These are phyloP conservation scores for Nannochloris sp. DNA, from an alignment of 139 green algal genomes.

Conservation along the genomic window DNA sequence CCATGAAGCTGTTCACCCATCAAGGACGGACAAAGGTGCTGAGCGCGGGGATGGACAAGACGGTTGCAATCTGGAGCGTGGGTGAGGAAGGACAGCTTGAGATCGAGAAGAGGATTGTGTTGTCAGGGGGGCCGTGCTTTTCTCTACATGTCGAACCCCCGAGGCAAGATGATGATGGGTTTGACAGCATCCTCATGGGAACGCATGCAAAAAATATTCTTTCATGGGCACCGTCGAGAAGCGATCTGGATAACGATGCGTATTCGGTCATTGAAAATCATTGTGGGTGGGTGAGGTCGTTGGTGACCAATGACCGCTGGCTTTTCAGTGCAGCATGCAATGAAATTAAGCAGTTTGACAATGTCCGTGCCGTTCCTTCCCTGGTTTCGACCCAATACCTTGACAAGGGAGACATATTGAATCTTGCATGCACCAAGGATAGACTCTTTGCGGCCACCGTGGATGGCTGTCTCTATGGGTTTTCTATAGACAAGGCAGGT, in stretches of 20 bases:
- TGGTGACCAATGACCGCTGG: conserved; percentile 40
- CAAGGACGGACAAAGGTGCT: no score
- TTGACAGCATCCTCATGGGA: conserved; percentile 45
- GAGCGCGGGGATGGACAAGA: conserved; percentile 52
- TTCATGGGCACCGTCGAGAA: conserved; percentile 37
- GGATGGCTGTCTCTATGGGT: conserved; percentile 51
- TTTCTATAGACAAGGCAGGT: conserved; percentile 41
- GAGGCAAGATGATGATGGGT: conserved; percentile 14
- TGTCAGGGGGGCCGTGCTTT: conserved; percentile 38
- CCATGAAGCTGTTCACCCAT: no score
- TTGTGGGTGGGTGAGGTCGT: conserved; percentile 55
- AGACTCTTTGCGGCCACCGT: conserved; percentile 46
- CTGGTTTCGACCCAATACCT: conserved; percentile 32
- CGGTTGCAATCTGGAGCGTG: conserved; percentile 38
- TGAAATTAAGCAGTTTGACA: conserved; percentile 57
- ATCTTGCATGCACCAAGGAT: conserved; percentile 30
- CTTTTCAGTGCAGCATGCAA: conserved; percentile 66
- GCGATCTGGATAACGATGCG: conserved; percentile 25
- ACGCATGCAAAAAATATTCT: conserved; percentile 45
- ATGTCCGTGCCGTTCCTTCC: conserved; percentile 50
- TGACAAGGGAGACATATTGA: conserved; percentile 63
- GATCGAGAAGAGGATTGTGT: conserved; percentile 5
- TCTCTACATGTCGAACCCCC: conserved; percentile 21
- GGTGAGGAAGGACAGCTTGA: not conserved
- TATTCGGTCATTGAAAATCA: conserved; percentile 47